These are phyloP conservation scores for Talaromyces sp. DNA, from an alignment of 2,329 filamentous ascomycete genomes.

Conservation along the genomic window DNA sequence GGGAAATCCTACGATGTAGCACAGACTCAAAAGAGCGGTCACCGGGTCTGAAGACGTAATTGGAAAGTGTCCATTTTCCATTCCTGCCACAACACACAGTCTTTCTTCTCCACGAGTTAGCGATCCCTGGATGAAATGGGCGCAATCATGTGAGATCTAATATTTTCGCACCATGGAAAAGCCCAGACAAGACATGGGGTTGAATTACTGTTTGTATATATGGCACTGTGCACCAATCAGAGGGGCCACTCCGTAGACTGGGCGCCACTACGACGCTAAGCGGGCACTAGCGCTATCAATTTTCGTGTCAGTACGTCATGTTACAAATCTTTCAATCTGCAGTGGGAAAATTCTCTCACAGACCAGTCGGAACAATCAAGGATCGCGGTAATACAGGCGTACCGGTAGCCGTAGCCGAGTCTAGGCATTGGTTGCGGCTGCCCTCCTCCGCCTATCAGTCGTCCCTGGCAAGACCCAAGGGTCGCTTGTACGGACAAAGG, in stretches of 20 bases:
- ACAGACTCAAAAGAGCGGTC: conserved; percentile 1
- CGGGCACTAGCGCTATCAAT: conserved; percentile 12
- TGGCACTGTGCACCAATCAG: background rate
- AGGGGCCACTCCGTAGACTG: background rate
- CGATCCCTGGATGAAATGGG: background rate
- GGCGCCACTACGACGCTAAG: conserved; percentile 1
- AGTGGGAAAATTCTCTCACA: no score
- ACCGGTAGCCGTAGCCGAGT: background rate
- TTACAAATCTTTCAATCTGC: background rate
- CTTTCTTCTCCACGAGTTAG: no score
- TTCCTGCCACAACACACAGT: background rate
- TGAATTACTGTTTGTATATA: conserved; percentile 16
- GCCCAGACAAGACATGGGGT: conserved; percentile 4
- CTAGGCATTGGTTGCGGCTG: background rate
- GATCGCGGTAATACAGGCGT: background rate
- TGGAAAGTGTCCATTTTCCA: background rate
- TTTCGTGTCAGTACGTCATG: background rate
- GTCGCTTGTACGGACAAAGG: background rate
- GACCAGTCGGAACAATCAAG: background rate
- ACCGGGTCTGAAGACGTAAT: background rate
- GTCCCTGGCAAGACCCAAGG: background rate
- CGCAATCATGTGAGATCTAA: background rate
- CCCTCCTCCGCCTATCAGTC: background rate
- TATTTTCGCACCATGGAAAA: background rate
- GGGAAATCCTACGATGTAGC: background rate